Conservation (phyloP, 257 asterid species). For the Salvia rosmarinus region DNA sequence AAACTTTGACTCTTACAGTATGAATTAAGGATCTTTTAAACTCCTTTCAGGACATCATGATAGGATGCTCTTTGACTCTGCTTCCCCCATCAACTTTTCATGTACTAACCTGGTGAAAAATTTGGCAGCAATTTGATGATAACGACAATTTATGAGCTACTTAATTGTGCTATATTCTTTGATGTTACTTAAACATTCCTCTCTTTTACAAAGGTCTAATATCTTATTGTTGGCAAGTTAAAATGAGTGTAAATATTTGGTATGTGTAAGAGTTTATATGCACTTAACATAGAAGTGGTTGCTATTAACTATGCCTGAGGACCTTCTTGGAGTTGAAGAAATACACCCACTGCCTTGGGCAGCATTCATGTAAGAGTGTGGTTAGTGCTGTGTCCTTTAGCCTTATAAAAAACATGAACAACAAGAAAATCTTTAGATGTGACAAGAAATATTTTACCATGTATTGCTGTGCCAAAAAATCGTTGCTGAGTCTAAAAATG, state of each 20-base stretch:
- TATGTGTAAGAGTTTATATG: neutral
- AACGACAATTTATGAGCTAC: neutral
- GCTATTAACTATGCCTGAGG: neutral
- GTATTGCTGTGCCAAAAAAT: neutral
- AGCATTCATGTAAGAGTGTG: neutral
- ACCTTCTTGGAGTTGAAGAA: neutral
- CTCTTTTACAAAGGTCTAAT: neutral
- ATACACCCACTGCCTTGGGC: neutral
- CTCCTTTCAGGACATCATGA: neutral
- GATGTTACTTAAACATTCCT: neutral
- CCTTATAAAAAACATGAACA: neutral
- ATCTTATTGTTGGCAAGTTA: neutral
- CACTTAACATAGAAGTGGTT: neutral
- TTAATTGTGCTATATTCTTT: neutral
- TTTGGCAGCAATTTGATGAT: neutral
- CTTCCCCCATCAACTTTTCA: neutral
- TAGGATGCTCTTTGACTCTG: neutral
- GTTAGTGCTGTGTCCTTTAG: neutral
- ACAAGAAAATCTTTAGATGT: neutral
- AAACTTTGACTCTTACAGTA: no score
- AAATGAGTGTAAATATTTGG: neutral
- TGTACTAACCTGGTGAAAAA: neutral
- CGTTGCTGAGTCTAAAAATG: neutral
- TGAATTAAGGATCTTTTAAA: no score
- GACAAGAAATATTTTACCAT: neutral